Base-by-base conservation (phyloP, 2,329 filamentous ascomycete species). In the Metarhizium robertsii region DNA sequence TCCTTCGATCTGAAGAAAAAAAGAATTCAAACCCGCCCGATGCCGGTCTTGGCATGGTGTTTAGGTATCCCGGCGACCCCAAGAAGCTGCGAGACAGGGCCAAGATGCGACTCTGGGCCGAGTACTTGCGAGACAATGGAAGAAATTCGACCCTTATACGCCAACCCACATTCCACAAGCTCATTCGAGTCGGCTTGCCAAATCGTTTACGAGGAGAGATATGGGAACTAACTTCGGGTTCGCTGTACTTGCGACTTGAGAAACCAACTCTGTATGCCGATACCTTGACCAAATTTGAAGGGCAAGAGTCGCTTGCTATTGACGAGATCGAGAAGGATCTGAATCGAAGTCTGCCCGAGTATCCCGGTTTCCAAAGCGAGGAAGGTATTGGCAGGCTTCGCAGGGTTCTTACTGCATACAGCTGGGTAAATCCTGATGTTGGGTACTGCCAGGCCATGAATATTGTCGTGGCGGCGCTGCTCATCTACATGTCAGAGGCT, bases 371-470 rank as follows among this genome's bases (percentile, higher is more conserved):
- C 67, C 94, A 99, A 72, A 95, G 87, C 66, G 88, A 96, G 69
- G 92, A 96, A 65, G 94, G 94, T 16, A 99, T 99, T 61, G 90
- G 86, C 48, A 83, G 94, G 20, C 77, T 99, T 59, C 85, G 94
- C 57, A 83, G 92, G 56, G 94, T 99, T 42, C 78, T 99, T 55
- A 97, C 92, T 2, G 94, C 94, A 4, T 99, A 99, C 75, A 96
- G 92, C 73, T 99, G 94, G 94, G 89, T 87, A 51, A 94, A 99
- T 65, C 82, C 89, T 53, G 91, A 96, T 61, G 92, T 99, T 55
- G 94, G 94, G 61, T 99, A 99, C 72, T 99, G 94, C 70, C 94
- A 99, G 73, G 94, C 94, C 59, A 99, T 99, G 94, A 99, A 99
- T 71, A 99, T 99, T 63, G 94, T 99, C 38, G 92, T 96, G 54